Percentiles rank a stretch among this genome's conserved stretches.
These are phyloP conservation scores for Malassezia arunalokei DNA, from an alignment of 1,284 basidiomycete genomes.

Conservation along the genomic window DNA sequence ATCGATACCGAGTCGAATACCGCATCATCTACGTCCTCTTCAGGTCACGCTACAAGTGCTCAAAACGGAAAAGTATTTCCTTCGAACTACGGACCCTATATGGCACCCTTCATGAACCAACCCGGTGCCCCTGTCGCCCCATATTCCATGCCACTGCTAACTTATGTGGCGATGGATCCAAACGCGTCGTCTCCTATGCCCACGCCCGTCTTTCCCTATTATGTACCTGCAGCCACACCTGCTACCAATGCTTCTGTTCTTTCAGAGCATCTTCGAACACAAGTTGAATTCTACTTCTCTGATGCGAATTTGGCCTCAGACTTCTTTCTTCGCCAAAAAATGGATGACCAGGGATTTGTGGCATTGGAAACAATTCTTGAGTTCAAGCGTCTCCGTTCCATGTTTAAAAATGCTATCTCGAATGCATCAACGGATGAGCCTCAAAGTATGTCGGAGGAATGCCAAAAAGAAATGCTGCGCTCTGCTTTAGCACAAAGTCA, in stretches of 20 bases:
- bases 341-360: conserved; percentile 37
- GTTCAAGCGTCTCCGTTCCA: conserved; percentile 29
- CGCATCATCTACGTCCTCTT: too few species aligned
- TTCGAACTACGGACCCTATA: background rate
- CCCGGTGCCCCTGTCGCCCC: background rate
- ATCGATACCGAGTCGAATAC: too few species aligned
- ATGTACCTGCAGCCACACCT: background rate
- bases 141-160: background rate
- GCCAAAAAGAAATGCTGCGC: conserved; percentile 6
- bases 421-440: background rate
- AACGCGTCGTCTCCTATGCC: background rate
- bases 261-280: conserved; percentile 22
- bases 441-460: too few species aligned
- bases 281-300: conserved; percentile 44
- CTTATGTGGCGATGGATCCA: background rate
- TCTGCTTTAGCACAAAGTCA: conserved; percentile 22
- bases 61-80: too few species aligned
- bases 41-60: too few species aligned
- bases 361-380: conserved; percentile 21
- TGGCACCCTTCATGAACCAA: background rate
- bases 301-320: conserved; percentile 33
- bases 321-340: conserved; percentile 33
- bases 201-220: background rate
- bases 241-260: conserved; percentile 11
- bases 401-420: background rate